A percentile compares a stretch with the other conserved stretches of the same genome.
Conservation (phyloP, 768 basidiomycete genomes). For the Rhizopogon vesiculosus region DNA sequence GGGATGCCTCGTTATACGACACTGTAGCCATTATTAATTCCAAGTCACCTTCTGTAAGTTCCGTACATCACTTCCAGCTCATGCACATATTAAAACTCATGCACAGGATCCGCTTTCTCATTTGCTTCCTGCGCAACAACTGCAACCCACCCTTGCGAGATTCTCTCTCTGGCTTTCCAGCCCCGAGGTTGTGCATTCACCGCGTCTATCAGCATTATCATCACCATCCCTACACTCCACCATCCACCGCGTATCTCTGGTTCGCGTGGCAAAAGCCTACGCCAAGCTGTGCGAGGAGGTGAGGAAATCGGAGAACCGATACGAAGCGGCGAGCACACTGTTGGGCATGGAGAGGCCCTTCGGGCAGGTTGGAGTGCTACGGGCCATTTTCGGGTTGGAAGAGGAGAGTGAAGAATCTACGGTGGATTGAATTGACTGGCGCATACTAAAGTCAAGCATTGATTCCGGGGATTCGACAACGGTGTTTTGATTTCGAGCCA, state of each 20-base stretch:
- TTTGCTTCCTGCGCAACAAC: constrained; percentile 54
- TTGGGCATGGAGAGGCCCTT: constrained; percentile 82
- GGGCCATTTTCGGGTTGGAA: constrained; percentile 76
- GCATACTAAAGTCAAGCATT: not conserved
- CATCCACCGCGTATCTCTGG: constrained; percentile 76
- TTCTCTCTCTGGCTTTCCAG: constrained; percentile 88
- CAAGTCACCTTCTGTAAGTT: constrained; percentile 16
- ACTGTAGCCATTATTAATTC: constrained; percentile 18
- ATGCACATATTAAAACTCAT: not conserved
- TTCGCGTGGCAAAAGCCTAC: constrained; percentile 67
- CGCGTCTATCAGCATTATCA: constrained; percentile 71
- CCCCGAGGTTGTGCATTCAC: constrained; percentile 74
- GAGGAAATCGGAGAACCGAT: constrained; percentile 67
- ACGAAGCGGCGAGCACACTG: constrained; percentile 88
- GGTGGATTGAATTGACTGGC: not conserved
- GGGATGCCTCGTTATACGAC: constrained; percentile 23
- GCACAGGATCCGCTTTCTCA: constrained; percentile 71
- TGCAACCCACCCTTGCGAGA: constrained; percentile 56
- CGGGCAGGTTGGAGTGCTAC: constrained; percentile 67
- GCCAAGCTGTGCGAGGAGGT: constrained; percentile 71
- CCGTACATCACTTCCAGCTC: not conserved
- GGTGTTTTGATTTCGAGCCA: not conserved
- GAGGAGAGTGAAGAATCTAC: constrained; percentile 24
- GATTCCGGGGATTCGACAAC: not conserved
- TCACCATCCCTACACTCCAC: constrained; percentile 58